A percentile compares a stretch with the other conserved stretches of the same genome.
These are phyloP conservation scores for Suillus clintonianus DNA, from an alignment of 768 basidiomycete genomes.

Conservation along the genomic window DNA sequence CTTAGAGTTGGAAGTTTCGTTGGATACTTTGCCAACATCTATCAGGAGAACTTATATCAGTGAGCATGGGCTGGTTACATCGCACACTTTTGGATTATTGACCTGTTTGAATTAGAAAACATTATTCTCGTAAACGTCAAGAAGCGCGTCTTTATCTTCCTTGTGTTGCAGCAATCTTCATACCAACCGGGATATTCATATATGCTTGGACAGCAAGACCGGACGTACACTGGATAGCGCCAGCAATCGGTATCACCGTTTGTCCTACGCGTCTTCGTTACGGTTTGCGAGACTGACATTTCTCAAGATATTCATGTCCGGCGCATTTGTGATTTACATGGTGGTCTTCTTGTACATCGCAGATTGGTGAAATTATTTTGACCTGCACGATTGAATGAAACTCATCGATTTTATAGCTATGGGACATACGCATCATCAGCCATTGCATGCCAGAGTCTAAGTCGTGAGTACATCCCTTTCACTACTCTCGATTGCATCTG, in stretches of 20 bases:
- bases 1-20: conserved; percentile 50
- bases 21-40: conserved; percentile 42
- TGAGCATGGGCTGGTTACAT: conserved; percentile 25
- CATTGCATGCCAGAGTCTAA: conserved; percentile 59
- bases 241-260: conserved; percentile 7
- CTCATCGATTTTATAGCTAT: conserved; percentile 34
- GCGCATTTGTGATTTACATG: conserved; percentile 50
- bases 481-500: not conserved
- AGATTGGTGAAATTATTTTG: conserved; percentile 44
- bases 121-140: conserved; percentile 28
- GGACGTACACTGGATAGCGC: conserved; percentile 55
- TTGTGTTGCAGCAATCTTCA: conserved; percentile 49
- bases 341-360: conserved; percentile 56
- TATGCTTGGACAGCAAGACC: conserved; percentile 67
- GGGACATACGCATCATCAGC: conserved; percentile 62
- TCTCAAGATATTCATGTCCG: conserved; percentile 46
- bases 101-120: conserved; percentile 7
- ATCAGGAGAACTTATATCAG: conserved; percentile 49
- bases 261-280: not conserved
- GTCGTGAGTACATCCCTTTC: conserved; percentile 34
- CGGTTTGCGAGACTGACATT: conserved; percentile 1
- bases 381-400: not conserved
- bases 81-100: not conserved
- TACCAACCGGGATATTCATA: conserved; percentile 62
- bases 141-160: conserved; percentile 61